Base-by-base conservation (phyloP, 2,329 filamentous ascomycete genomes). In the Aspergillus pseudoterreus region DNA sequence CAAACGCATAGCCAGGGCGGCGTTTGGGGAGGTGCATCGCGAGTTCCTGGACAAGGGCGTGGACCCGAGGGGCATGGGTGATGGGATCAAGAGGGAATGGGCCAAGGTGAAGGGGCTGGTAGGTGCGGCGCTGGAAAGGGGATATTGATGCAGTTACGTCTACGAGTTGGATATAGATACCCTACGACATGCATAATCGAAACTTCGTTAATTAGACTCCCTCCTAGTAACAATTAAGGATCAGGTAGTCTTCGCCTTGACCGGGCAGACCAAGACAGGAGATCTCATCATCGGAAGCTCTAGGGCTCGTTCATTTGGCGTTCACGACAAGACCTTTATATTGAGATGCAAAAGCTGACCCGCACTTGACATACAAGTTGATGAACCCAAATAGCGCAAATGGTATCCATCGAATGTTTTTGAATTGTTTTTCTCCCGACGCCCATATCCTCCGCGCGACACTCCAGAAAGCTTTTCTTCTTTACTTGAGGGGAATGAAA, bases 401-500 rank as follows among this genome's bases (percentile, higher is more conserved):
- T 56, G 58, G 62, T 65, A 65, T 65, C 66, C 67, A 68, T 65
- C 66, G 63, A 64, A 64, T 64, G 63, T 66, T 66, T 57, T 64
- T 42, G 39, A 42, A 19, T 68, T 68, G 60, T 53, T 65, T 65
- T 64, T 56, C 67, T 57, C 66, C 59, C 54, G 52, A 62, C 56
- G 58, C 65, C 66, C 56, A 60, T 51, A 61, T 67, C 64, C 65
- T 65, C 66, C 67, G 68, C 65, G 62, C 61, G 57, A 67, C 67
- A 67, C 63, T 61, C 63, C 63, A 64, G 61, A 56, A 69, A 66
- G 60, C 72, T 64, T 64, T 60, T 61, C 59, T 66, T 66, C 63
- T 80, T 85, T 96, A 97, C 85, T 99, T 99, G 79, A 99, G 88
- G 79, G 94, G 94, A 84, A 99, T 99, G 88, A 99, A 99, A 87